Percentiles rank a stretch among this genome's conserved stretches.
These are phyloP conservation scores for Boletus fagicola DNA, from an alignment of 768 basidiomycete species.

Conservation along the genomic window DNA sequence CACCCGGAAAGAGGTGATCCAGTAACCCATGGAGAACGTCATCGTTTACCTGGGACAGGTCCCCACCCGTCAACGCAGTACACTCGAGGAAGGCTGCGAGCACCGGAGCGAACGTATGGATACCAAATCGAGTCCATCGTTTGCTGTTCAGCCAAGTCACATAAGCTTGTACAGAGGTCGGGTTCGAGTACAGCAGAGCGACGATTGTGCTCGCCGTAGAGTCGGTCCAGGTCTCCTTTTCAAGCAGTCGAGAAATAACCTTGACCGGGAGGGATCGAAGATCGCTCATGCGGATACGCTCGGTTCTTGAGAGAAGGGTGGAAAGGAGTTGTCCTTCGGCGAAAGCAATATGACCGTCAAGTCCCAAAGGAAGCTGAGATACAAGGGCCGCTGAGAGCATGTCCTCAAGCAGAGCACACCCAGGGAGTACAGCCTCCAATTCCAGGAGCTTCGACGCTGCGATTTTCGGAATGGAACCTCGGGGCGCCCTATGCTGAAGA, in stretches of 20 bases:
- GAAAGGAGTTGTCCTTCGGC: slow-evolving; percentile 7
- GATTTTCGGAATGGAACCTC: slow-evolving; percentile 8
- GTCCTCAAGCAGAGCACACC: slow-evolving; percentile 43
- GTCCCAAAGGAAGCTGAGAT: slow-evolving; percentile 31
- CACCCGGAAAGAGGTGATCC: slow-evolving; percentile 18
- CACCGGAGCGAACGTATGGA: slow-evolving; percentile 37
- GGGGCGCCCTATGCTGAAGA: slow-evolving; percentile 19
- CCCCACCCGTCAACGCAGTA: slow-evolving; percentile 14
- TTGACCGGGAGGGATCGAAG: slow-evolving; percentile 13
- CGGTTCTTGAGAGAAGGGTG: background rate
- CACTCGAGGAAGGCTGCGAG: slow-evolving; percentile 50
- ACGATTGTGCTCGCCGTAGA: slow-evolving; percentile 45
- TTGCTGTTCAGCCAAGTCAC: slow-evolving; percentile 40
- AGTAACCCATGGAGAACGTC: slow-evolving; percentile 35
- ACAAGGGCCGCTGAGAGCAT: slow-evolving; percentile 45
- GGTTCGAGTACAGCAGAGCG: slow-evolving; percentile 43
- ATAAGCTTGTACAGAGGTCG: slow-evolving; percentile 27
- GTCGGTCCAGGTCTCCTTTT: slow-evolving; percentile 41
- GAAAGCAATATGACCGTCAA: slow-evolving; percentile 24
- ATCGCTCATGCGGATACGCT: background rate
- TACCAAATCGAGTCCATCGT: slow-evolving; percentile 12
- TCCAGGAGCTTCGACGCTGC: slow-evolving; percentile 40
- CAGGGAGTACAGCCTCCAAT: slow-evolving; percentile 35
- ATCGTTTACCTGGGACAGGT: slow-evolving; percentile 21
- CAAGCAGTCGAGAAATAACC: slow-evolving; percentile 39